Percentiles rank a stretch among this genome's conserved stretches.
Conservation (phyloP, 2,329 filamentous ascomycete species). For the Pseudocercospora macadamiae region DNA sequence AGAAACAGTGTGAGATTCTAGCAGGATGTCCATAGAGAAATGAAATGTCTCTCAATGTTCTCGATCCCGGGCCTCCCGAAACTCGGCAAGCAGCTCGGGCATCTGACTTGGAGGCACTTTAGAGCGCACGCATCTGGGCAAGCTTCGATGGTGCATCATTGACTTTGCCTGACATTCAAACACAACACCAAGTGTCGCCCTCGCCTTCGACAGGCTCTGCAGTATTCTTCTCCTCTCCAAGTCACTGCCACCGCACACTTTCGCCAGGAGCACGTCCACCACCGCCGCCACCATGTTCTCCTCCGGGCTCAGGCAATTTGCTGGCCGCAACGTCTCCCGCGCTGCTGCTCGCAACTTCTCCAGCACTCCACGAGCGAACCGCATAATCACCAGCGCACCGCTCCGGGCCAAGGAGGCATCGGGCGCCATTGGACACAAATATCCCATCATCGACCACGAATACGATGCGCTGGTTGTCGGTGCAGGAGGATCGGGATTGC, state of each 20-base stretch:
- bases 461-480: constrained; percentile 97
- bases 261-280: background rate
- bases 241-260: background rate
- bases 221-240: background rate
- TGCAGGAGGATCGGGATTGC: constrained; percentile 78
- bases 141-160: background rate
- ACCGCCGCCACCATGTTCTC: constrained; percentile 39
- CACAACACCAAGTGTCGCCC: background rate
- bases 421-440: constrained; percentile 83
- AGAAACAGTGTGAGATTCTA: background rate
- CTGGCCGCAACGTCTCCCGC: constrained; percentile 33
- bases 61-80: background rate
- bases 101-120: background rate
- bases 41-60: background rate
- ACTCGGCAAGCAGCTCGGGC: background rate
- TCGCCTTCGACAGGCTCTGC: background rate
- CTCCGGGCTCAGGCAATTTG: constrained; percentile 39
- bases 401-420: constrained; percentile 92
- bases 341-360: constrained; percentile 71
- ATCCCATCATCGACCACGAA: constrained; percentile 97
- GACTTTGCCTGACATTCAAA: background rate
- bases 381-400: constrained; percentile 78
- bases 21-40: background rate
- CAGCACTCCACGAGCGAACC: constrained; percentile 78
- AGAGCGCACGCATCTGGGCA: background rate